Conservation (phyloP, 1,139 yeast species). For the Candida smagusa region DNA sequence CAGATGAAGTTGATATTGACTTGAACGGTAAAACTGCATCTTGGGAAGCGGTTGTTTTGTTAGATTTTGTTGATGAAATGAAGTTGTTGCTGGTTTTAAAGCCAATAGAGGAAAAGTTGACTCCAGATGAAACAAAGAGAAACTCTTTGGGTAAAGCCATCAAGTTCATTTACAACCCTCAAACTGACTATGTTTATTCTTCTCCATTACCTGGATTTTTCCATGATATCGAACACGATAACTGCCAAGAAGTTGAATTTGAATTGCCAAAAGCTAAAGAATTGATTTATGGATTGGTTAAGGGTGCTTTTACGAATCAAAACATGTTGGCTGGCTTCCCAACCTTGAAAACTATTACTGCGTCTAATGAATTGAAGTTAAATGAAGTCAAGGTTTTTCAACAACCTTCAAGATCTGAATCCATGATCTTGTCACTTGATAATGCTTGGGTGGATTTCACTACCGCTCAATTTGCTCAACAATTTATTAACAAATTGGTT, state of each 20-base stretch:
- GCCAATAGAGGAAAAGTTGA: constrained; percentile 57
- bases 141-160: constrained; percentile 73
- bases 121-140: constrained; percentile 68
- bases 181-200: constrained; percentile 62
- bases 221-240: constrained; percentile 73
- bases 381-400: constrained; percentile 79
- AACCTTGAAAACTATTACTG: constrained; percentile 67
- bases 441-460: constrained; percentile 48
- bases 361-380: constrained; percentile 43
- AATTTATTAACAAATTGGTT: constrained; percentile 56
- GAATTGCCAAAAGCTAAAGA: constrained; percentile 49
- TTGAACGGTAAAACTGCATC: constrained; percentile 92
- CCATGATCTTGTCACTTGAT: constrained; percentile 64
- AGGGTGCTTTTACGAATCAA: constrained; percentile 68
- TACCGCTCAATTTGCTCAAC: constrained; percentile 58
- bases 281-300: constrained; percentile 53
- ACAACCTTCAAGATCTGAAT: constrained; percentile 78
- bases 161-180: constrained; percentile 72
- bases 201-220: constrained; percentile 81
- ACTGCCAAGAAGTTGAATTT: constrained; percentile 62
- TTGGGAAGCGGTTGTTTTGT: constrained; percentile 98
- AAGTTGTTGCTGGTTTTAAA: constrained; percentile 68
- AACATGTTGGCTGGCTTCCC: constrained; percentile 90
- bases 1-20: constrained; percentile 83
- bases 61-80: constrained; percentile 86